These are phyloP conservation scores for Schwanniomyces polymorphus DNA, from an alignment of 805 yeast species.

Conservation along the genomic window DNA sequence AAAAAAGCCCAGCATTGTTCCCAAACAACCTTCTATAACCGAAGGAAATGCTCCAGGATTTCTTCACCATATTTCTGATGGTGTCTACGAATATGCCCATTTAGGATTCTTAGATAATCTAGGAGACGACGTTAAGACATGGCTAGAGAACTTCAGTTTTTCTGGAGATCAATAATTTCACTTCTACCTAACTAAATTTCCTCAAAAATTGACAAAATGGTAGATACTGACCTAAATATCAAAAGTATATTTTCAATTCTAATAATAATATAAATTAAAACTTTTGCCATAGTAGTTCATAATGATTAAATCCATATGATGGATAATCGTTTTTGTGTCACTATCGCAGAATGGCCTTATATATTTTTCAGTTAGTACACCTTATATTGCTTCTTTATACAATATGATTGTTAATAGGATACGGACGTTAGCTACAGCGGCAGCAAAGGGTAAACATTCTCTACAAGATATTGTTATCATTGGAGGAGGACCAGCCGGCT, in stretches of 20 bases:
- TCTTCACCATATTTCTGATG: conserved; percentile 12
- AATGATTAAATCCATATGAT: too few relatives aligned
- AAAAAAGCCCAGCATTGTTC: conserved; percentile 3
- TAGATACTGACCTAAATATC: too few relatives aligned
- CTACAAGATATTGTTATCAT: conserved; percentile 77
- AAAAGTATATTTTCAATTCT: too few relatives aligned
- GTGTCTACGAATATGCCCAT: conserved; percentile 28
- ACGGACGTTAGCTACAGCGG: conserved; percentile 10
- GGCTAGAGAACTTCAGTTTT: conserved; percentile 33
- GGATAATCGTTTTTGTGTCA: not conserved
- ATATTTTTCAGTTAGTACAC: not conserved
- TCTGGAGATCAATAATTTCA: conserved; percentile 11
- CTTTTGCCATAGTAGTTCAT: too few relatives aligned
- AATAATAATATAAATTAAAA: too few relatives aligned
- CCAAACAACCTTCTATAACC: not conserved
- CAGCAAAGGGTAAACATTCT: conserved; percentile 1
- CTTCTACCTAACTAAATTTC: too few relatives aligned
- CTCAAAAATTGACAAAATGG: too few relatives aligned
- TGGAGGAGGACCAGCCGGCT: conserved; percentile 98
- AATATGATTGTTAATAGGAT: not conserved
- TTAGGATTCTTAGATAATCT: conserved; percentile 41
- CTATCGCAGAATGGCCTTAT: not conserved
- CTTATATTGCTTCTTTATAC: not conserved
- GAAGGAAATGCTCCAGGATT: conserved; percentile 9
- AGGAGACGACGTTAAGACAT: conserved; percentile 41